Evolutionary conservation across 192 early-diverging fungal species (phyloP).

Genomic region (Kappamyces sp.): DNA sequence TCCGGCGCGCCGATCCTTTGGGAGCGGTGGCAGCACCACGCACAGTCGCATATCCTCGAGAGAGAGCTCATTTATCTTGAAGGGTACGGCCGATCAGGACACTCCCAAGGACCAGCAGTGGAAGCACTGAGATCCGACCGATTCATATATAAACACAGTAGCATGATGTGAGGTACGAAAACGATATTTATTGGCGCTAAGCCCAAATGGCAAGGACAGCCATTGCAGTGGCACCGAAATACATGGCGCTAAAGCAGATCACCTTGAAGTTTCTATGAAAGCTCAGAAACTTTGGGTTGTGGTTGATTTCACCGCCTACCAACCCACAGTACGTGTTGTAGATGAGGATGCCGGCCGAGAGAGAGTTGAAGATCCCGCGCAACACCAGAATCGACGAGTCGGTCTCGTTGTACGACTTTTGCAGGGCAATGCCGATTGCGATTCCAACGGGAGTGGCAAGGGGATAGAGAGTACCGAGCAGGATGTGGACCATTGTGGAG

Average conservation of each 20-base stretch:
- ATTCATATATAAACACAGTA: no score
- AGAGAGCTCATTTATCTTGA: no score
- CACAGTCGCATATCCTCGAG: no score
- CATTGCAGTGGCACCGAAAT: constrained; percentile 16
- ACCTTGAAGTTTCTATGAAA: constrained; percentile 6
- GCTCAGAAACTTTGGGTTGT: constrained; percentile 9
- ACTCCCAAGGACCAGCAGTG: no score
- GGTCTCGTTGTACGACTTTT: constrained; percentile 46
- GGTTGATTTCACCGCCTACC: constrained; percentile 13
- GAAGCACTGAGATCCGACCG: no score
- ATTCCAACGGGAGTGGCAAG: constrained; percentile 82
- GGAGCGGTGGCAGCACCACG: no score
- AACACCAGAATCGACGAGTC: constrained; percentile 19
- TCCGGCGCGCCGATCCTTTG: no score
- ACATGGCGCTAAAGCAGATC: constrained; percentile 10
- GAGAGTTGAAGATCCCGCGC: constrained; percentile 1
- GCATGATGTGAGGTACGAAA: no score
- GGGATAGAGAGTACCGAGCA: constrained; percentile 31
- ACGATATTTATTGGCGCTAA: constrained; percentile 1
- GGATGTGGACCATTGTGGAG: neutral
- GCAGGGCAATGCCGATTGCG: constrained; percentile 69
- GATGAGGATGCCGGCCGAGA: constrained; percentile 13
- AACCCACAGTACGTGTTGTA: constrained; percentile 4
- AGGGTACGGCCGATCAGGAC: no score
- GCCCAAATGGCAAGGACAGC: constrained; percentile 18